Conservation (phyloP, 768 basidiomycete genomes). For the Boletus insuetus region DNA sequence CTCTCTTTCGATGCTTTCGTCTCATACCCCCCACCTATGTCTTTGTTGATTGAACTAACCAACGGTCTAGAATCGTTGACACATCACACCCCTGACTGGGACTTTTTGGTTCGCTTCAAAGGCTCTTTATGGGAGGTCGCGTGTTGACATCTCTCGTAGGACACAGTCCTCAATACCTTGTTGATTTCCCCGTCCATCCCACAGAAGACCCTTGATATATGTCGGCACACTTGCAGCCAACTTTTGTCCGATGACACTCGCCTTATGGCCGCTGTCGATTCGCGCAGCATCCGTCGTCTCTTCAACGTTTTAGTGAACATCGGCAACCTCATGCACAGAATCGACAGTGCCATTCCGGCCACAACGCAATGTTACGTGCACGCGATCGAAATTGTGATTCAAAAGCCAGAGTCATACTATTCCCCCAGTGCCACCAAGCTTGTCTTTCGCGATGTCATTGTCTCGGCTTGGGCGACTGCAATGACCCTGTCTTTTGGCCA, state of each 20-base stretch:
- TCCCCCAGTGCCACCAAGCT: constrained; percentile 20
- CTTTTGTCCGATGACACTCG: constrained; percentile 27
- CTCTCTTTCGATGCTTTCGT: constrained; percentile 15
- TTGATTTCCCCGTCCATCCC: constrained; percentile 28
- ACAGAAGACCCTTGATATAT: constrained; percentile 31
- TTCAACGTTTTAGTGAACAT: constrained; percentile 45
- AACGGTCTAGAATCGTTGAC: constrained; percentile 22
- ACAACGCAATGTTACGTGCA: constrained; percentile 39
- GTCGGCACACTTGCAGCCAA: constrained; percentile 32
- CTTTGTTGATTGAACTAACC: constrained; percentile 26
- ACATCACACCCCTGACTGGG: constrained; percentile 30
- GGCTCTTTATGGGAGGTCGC: neutral
- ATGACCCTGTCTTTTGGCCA: constrained; percentile 29
- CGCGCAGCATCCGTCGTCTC: constrained; percentile 38
- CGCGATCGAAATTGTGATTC: constrained; percentile 43
- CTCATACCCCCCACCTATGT: constrained; percentile 17
- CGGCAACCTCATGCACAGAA: constrained; percentile 35
- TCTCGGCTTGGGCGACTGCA: constrained; percentile 38
- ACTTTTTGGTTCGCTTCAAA: constrained; percentile 25
- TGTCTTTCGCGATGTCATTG: constrained; percentile 37
- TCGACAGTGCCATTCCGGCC: constrained; percentile 25
- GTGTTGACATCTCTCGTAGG: constrained; percentile 21
- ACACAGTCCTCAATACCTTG: constrained; percentile 22
- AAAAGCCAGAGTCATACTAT: constrained; percentile 23
- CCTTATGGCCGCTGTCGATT: constrained; percentile 22